Base-by-base conservation (phyloP, 257 asterid genomes). In the Capsicum pubescens region DNA sequence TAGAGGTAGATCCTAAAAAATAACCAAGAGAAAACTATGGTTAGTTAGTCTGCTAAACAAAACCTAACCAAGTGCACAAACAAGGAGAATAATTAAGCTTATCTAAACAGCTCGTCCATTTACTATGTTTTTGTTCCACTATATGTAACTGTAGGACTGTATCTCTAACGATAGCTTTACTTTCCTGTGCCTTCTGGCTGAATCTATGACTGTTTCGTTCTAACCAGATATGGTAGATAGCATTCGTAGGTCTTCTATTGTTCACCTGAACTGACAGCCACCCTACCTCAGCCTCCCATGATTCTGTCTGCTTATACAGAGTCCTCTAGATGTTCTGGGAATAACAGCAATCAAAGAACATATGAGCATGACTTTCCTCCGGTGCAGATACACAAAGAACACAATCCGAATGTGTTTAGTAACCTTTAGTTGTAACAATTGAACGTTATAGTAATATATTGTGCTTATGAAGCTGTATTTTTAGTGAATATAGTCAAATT, bases 261-360 rank as follows among this genome's bases (percentile, higher is more conserved):
- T 71, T 71, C 79, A 71, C 79, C 79, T 71, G 46, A 46, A 46
- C 39, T 9, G 58, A 71, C 79, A n/a, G 58, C 58, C 79, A 46
- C 36, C 36, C 39, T n/a, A 46, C 10, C 36, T 46, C 58, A 71
- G 57, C 58, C 57, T 71, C 58, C 79, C 39, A 9, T 46, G 79
- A 44, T 46, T 17, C 39, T 2, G 46, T 44, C 36, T 46, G 79
- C 58, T 39, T 46, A 46, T 71, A 46, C 54, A 71, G 36, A 71
- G 11, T 46, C n/a, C 46, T 46, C 58, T 9, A 71, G 39, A 71
- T 71, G 58, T 46, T 36, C 36, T 46, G 58, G 79, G 58, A 17
- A 46, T 46, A 71, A 46, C 58, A 46, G 39, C 58, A n/a, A 9
- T 71, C 58, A 9, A 71, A 44, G 79, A 44, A 71, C 32, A 71